phyloP scores from a whole-genome alignment of 192 early-diverging fungal species.

The Phlyctochytrium arcticum region DNA sequence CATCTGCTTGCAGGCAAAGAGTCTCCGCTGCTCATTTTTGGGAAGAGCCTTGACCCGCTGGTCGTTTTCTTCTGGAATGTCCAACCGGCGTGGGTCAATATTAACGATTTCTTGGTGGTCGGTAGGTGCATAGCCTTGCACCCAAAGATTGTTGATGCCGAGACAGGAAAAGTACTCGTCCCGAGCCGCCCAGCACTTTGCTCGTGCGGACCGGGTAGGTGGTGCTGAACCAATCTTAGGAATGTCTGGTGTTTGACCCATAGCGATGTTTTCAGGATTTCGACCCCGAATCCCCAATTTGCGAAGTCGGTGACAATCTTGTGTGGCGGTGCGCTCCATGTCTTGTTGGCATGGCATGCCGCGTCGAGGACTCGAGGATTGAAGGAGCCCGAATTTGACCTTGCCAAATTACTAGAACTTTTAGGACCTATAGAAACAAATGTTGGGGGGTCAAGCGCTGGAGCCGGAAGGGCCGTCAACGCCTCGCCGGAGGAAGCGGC shows the following conservation, averaged over 20 bases:
- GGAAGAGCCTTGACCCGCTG: too few species aligned
- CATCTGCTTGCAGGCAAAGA: conserved; percentile 50
- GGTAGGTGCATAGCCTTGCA: conserved; percentile 36
- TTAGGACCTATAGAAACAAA: too few species aligned
- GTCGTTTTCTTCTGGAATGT: conserved; percentile 39
- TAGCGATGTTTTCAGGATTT: background rate
- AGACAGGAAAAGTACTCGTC: conserved; percentile 80
- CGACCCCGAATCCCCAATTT: background rate
- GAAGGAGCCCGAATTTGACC: too few species aligned
- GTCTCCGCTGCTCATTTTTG: conserved; percentile 16
- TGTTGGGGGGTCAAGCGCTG: too few species aligned
- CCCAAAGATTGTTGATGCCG: conserved; percentile 57
- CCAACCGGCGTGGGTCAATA: conserved; percentile 33
- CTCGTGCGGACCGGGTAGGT: conserved; percentile 60
- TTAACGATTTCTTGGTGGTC: conserved; percentile 38
- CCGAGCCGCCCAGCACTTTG: conserved; percentile 72
- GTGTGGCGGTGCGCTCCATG: too few species aligned
- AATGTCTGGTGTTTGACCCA: conserved; percentile 1
- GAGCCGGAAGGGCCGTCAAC: background rate
- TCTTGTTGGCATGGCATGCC: too few species aligned
- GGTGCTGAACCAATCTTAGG: conserved; percentile 29
- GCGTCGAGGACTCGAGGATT: too few species aligned
- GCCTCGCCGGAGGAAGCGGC: background rate
- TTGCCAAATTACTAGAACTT: too few species aligned
- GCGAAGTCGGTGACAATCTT: too few species aligned